A percentile compares a stretch with the other conserved stretches of the same genome.
Evolutionary conservation across 2,329 filamentous ascomycete genomes (phyloP).

Genomic region (Paraconiothyrium sp.): DNA sequence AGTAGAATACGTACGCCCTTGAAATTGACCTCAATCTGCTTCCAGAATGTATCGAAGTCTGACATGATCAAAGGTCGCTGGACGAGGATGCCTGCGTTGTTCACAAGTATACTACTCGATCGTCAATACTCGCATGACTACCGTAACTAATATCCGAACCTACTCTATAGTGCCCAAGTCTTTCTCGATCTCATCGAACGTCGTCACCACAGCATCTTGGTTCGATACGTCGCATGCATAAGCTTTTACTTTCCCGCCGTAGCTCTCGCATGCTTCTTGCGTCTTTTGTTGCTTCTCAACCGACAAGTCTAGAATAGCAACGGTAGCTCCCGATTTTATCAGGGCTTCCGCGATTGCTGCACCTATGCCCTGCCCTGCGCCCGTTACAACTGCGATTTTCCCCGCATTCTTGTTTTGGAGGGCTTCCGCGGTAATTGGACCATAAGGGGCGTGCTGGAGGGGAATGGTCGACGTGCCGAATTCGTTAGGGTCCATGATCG

Average conservation of each 20-base stretch:
- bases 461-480: constrained; percentile 33
- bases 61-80: constrained; percentile 41
- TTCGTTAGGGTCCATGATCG: constrained; percentile 33
- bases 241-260: constrained; percentile 30
- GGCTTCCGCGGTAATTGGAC: constrained; percentile 25
- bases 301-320: constrained; percentile 40
- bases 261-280: constrained; percentile 31
- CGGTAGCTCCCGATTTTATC: constrained; percentile 36
- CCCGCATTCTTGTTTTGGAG: constrained; percentile 30
- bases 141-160: neutral
- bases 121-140: neutral
- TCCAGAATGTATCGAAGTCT: constrained; percentile 37
- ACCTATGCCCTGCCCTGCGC: constrained; percentile 40
- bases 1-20: constrained; percentile 30
- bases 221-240: constrained; percentile 39
- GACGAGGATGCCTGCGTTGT: constrained; percentile 41
- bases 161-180: constrained; percentile 35
- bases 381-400: constrained; percentile 41
- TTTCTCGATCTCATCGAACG: constrained; percentile 29
- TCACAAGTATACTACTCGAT: constrained; percentile 31
- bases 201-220: constrained; percentile 21
- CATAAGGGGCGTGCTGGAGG: constrained; percentile 32
- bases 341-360: constrained; percentile 39
- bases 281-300: constrained; percentile 29
- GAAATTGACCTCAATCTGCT: constrained; percentile 45